These are phyloP conservation scores for Arthroderma sp. DNA, from an alignment of 2,329 filamentous ascomycete genomes.

Conservation along the genomic window DNA sequence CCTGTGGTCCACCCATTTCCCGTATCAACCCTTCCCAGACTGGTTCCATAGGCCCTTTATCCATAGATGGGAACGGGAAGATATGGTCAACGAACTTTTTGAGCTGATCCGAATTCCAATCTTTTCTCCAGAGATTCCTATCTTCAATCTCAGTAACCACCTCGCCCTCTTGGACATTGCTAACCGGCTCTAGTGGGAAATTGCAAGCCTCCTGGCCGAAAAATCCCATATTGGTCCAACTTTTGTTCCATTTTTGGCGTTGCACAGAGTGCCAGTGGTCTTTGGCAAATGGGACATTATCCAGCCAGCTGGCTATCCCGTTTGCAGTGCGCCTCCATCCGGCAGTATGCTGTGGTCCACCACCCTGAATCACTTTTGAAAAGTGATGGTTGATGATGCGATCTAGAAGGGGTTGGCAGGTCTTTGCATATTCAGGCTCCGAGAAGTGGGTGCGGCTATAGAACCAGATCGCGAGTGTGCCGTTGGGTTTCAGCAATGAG, in stretches of 20 bases:
- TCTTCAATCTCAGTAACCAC: constrained; percentile 1
- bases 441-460: constrained; percentile 2
- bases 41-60: neutral
- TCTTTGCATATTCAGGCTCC: neutral
- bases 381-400: neutral
- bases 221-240: neutral
- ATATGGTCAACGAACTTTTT: neutral
- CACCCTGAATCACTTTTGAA: neutral
- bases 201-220: constrained; percentile 2
- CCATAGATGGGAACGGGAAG: neutral
- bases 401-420: constrained; percentile 1
- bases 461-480: constrained; percentile 3
- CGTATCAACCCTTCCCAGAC: neutral
- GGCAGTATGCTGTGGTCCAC: neutral
- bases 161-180: neutral
- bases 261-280: constrained; percentile 3
- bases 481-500: constrained; percentile 1
- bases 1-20: neutral
- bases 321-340: constrained; percentile 1
- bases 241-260: constrained; percentile 3
- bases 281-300: constrained; percentile 1
- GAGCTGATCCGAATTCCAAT: neutral
- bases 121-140: constrained; percentile 1
- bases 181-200: neutral
- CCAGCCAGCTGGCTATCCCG: constrained; percentile 1